These are phyloP conservation scores for Crataegus laevigata DNA, from an alignment of 306 rosid genomes.

Conservation along the genomic window DNA sequence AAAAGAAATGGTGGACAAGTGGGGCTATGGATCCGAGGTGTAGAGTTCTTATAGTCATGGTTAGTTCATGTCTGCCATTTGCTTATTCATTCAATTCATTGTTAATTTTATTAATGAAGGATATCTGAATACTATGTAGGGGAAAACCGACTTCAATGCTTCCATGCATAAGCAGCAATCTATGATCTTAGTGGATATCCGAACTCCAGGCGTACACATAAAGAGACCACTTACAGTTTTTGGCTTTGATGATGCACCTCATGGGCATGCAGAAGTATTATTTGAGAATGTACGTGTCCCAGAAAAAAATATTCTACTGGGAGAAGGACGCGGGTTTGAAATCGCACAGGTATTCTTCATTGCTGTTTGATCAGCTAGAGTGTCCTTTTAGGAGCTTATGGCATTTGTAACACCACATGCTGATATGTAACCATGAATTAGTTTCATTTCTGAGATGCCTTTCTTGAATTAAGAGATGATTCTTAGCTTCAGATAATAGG, in stretches of 20 bases:
- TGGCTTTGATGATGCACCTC: slow-evolving; percentile 98
- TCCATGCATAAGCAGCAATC: slow-evolving; percentile 83
- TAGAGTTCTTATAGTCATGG: slow-evolving; percentile 84
- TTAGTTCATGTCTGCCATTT: slow-evolving; percentile 32
- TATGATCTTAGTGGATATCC: slow-evolving; percentile 86
- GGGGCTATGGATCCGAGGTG: slow-evolving; percentile 99
- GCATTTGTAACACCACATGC: not conserved
- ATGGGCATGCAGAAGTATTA: slow-evolving; percentile 85
- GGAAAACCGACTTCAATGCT: slow-evolving; percentile 88
- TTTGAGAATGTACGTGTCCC: slow-evolving; percentile 79
- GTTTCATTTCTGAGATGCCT: not conserved
- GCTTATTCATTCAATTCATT: not conserved
- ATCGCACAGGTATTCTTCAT: slow-evolving; percentile 68
- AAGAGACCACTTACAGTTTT: slow-evolving; percentile 82
- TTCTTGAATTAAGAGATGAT: not conserved
- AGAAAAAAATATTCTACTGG: slow-evolving; percentile 64
- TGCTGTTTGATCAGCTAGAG: not conserved
- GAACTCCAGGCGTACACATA: slow-evolving; percentile 70
- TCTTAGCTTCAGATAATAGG: not conserved
- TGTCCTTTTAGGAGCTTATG: not conserved
- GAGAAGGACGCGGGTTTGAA: slow-evolving; percentile 98
- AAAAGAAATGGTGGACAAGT: slow-evolving; percentile 98
- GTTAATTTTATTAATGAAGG: slow-evolving; percentile 5
- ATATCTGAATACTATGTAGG: slow-evolving; percentile 48
- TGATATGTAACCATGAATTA: not conserved